phyloP scores from a whole-genome alignment of 164 flowering plant species.

The Litsea cubeba region DNA sequence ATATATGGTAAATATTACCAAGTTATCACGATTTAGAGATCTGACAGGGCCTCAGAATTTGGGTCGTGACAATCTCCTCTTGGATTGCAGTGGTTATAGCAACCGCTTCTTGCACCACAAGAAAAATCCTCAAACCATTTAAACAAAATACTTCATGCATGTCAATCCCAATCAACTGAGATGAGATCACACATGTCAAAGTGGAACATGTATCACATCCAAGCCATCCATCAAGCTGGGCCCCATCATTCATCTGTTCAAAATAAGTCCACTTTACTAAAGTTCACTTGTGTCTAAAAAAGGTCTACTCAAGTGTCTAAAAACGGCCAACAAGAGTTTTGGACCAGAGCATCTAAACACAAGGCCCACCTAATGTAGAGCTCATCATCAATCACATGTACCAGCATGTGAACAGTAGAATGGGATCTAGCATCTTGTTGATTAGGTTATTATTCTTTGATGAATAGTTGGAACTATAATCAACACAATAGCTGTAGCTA shows the following conservation, averaged over 20 bases:
- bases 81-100: slow-evolving; percentile 82
- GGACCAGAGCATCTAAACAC: not conserved
- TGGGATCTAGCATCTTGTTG: not conserved
- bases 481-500: not conserved
- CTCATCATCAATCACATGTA: not conserved
- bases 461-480: not conserved
- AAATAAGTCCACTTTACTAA: not conserved
- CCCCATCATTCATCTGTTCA: not conserved
- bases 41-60: too few relatives aligned
- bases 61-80: too few relatives aligned
- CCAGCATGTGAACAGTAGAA: not conserved
- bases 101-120: slow-evolving; percentile 69
- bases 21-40: too few relatives aligned
- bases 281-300: too few relatives aligned
- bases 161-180: not conserved
- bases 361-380: not conserved
- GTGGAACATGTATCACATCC: not conserved
- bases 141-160: not conserved
- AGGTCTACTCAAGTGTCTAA: too few relatives aligned
- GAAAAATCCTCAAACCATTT: slow-evolving; percentile 3
- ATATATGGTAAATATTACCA: too few relatives aligned
- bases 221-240: not conserved
- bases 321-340: not conserved
- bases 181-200: not conserved
- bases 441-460: not conserved